phyloP scores from a whole-genome alignment of 2,329 filamentous ascomycete genomes.

The Monosporascus sp. region DNA sequence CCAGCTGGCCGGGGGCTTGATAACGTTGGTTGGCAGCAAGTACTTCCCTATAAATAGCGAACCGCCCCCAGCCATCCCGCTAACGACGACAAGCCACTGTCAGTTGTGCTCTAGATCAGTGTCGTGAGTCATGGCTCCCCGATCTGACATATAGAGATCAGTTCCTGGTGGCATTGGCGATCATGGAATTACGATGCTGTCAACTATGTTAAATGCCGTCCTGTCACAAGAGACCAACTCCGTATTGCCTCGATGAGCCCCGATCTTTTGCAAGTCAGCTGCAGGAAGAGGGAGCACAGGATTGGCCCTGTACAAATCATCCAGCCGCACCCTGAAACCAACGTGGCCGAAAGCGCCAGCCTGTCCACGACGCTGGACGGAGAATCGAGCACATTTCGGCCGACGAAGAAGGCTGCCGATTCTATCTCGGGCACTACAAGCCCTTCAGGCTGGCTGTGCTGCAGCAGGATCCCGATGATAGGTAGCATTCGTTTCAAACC shows the following conservation, averaged over 20 bases:
- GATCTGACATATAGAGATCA: no score
- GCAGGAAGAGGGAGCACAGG: neutral
- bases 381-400: conserved; percentile 14
- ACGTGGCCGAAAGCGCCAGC: conserved; percentile 6
- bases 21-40: neutral
- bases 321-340: conserved; percentile 1
- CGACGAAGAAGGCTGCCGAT: conserved; percentile 19
- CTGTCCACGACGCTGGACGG: conserved; percentile 9
- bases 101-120: no score
- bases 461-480: conserved; percentile 21
- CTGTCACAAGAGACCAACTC: neutral
- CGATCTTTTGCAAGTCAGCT: neutral
- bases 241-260: no score
- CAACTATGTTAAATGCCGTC: neutral
- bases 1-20: neutral
- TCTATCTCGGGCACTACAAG: conserved; percentile 24
- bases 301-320: neutral
- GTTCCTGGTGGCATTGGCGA: no score
- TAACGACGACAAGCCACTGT: neutral
- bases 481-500: conserved; percentile 2
- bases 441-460: conserved; percentile 24
- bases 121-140: no score
- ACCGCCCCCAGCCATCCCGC: neutral
- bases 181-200: no score
- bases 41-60: no score